Base-by-base conservation (phyloP, 345 rosid genomes). In the Citrus trifoliata region DNA sequence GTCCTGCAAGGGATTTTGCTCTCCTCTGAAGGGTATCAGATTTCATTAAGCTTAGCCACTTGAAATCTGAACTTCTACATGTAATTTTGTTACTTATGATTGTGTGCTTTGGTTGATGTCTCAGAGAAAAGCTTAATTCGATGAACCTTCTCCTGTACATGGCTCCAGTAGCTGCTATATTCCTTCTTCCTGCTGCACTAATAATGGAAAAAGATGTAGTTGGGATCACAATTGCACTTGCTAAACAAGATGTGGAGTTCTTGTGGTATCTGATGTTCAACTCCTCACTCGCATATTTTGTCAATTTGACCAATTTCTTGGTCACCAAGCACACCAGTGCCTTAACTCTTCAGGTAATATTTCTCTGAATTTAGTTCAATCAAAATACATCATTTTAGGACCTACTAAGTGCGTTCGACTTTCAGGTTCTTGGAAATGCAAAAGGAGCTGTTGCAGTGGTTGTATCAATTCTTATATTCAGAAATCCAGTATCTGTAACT, bases 71-170 rank as follows among this genome's bases (percentile, higher is more conserved):
- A 5, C 32, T n/a, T 10, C 2, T 0, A 9, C 27, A 3, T 7
- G 3, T 24, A 58, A 10, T n/a, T 73, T 27, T 53, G 8, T 9
- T 27, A 19, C 40, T 53, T 19, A 7, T 32, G 38, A 51, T 8
- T 30, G 1, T 42, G 53, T 4, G 3, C n/a, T 64, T 9, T 30
- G 14, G 28, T 4, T 21, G 25, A 27, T 67, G 76, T 38, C 0
- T 33, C 85, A 86, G 90, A 78, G 90, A 88, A 77, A 86, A 62
- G 76, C 90, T 86, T 3, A 84, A 86, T 61, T 86, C 90, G 25
- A 84, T 88, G 88, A 88, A 88, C 86, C 84, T 88, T 55, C 80
- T 88, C 25, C 77, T 88, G 87, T 88, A 82, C 81, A 88, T 88
- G 90, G 86, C 88, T 37, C 90, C 88, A 7, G 82, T 88, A 46